Conservation (phyloP, 306 rosid species). For the Arachis stenosperma region DNA sequence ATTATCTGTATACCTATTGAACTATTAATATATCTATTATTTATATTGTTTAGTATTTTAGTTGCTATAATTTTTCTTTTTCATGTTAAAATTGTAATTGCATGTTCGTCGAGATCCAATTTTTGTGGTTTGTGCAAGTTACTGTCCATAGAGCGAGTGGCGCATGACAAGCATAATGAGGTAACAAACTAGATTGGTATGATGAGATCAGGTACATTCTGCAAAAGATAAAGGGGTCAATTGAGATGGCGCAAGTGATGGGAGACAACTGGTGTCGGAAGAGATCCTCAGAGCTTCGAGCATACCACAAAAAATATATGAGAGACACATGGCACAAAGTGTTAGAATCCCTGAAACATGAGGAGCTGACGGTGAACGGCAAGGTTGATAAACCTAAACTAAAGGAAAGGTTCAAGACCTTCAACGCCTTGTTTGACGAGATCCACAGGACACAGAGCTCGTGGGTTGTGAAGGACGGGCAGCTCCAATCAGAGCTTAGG, state of each 20-base stretch:
- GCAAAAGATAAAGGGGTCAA: conserved; percentile 72
- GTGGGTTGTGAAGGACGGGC: conserved; percentile 95
- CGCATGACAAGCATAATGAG: not conserved
- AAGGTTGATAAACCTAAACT: conserved; percentile 70
- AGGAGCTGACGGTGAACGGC: conserved; percentile 66
- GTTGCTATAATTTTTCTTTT: too few species aligned
- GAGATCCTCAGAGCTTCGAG: conserved; percentile 64
- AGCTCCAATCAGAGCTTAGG: conserved; percentile 90
- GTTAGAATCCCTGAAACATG: conserved; percentile 57
- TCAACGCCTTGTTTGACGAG: conserved; percentile 77
- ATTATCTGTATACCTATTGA: too few species aligned
- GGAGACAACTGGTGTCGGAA: conserved; percentile 81
- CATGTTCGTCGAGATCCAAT: not conserved
- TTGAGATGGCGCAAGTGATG: conserved; percentile 63
- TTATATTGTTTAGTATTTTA: too few species aligned
- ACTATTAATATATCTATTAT: too few species aligned
- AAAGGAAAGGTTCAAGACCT: conserved; percentile 88
- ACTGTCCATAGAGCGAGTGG: too few species aligned
- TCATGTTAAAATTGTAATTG: too few species aligned
- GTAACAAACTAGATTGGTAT: not conserved
- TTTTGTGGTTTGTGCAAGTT: too few species aligned
- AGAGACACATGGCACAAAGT: conserved; percentile 80
- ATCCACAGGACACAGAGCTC: conserved; percentile 85
- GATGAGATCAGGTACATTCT: conserved; percentile 52
- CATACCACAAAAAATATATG: conserved; percentile 77